These are phyloP conservation scores for Tylopilus rubrobrunneus DNA, from an alignment of 768 basidiomycete genomes.

Conservation along the genomic window DNA sequence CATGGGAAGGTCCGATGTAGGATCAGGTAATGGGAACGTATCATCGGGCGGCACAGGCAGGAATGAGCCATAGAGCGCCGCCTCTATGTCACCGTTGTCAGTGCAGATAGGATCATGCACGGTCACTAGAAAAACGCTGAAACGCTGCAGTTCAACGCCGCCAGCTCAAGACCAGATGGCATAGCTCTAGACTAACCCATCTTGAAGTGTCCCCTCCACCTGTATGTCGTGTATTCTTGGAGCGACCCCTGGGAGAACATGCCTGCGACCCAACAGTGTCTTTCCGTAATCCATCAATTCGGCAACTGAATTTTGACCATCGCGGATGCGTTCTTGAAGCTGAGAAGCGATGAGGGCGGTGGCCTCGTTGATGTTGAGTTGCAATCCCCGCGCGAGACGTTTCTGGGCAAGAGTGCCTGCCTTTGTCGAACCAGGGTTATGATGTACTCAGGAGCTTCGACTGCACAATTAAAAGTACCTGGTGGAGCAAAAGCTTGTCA, in stretches of 20 bases:
- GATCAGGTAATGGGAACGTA: conserved; percentile 57
- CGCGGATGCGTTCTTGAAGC: conserved; percentile 90
- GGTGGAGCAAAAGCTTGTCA: conserved; percentile 72
- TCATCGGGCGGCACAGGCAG: conserved; percentile 70
- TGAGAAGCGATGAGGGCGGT: conserved; percentile 88
- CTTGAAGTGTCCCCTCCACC: conserved; percentile 88
- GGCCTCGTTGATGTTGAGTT: conserved; percentile 84
- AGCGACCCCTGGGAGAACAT: conserved; percentile 83
- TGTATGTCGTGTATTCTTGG: conserved; percentile 80
- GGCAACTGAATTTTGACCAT: conserved; percentile 81
- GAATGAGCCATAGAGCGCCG: conserved; percentile 95
- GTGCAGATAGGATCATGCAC: conserved; percentile 94
- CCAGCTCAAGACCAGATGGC: not conserved
- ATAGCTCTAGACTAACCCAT: conserved; percentile 54
- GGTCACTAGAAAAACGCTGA: conserved; percentile 85
- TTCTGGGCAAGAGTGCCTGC: conserved; percentile 90
- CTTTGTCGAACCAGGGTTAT: conserved; percentile 32
- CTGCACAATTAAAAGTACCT: conserved; percentile 34
- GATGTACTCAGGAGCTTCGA: not conserved
- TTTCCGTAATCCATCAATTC: conserved; percentile 95
- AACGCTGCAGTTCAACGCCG: not conserved
- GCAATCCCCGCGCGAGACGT: conserved; percentile 88
- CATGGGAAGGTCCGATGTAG: conserved; percentile 46
- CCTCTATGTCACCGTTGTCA: conserved; percentile 67
- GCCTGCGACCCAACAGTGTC: conserved; percentile 77